These are phyloP conservation scores for Elongisporangium undulatum DNA, from an alignment of 352 stramenopile species.

Conservation along the genomic window DNA sequence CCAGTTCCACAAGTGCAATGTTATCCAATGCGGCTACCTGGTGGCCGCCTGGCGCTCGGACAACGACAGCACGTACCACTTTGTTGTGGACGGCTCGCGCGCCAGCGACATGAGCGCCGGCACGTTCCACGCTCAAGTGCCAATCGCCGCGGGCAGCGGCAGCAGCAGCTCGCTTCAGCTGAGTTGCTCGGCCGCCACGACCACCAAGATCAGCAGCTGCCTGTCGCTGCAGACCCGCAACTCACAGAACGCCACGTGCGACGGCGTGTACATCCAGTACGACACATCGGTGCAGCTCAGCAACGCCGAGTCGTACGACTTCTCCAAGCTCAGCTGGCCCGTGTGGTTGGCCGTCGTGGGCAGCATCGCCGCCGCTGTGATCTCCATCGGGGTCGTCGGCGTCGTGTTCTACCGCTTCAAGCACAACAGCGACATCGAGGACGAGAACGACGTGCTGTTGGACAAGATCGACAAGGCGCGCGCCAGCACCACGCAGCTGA, in stretches of 20 bases:
- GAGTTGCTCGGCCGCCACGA: slow-evolving; percentile 25
- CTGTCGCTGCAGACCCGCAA: slow-evolving; percentile 75
- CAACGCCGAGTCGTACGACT: slow-evolving; percentile 51
- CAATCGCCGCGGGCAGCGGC: slow-evolving; percentile 12
- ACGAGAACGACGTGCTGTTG: slow-evolving; percentile 32
- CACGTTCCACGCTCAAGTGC: slow-evolving; percentile 58
- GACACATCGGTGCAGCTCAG: slow-evolving; percentile 52
- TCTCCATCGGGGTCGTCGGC: slow-evolving; percentile 35
- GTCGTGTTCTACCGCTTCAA: slow-evolving; percentile 47
- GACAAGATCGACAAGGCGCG: slow-evolving; percentile 14
- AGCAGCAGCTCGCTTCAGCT: slow-evolving; percentile 12
- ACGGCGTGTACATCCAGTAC: slow-evolving; percentile 65
- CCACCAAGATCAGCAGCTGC: slow-evolving; percentile 40
- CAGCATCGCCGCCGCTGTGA: slow-evolving; percentile 47
- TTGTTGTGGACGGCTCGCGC: slow-evolving; percentile 72
- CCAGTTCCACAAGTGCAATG: slow-evolving; percentile 54
- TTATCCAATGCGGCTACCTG: slow-evolving; percentile 67
- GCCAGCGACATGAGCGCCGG: slow-evolving; percentile 52
- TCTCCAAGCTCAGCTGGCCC: slow-evolving; percentile 46
- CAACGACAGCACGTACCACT: slow-evolving; percentile 41
- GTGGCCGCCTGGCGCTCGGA: slow-evolving; percentile 44
- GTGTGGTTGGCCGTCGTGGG: slow-evolving; percentile 52
- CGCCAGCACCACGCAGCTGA: neutral
- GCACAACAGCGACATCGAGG: slow-evolving; percentile 16
- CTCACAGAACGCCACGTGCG: slow-evolving; percentile 28